phyloP scores from a whole-genome alignment of 2,329 filamentous ascomycete genomes.

The Fusarium pseudocircinatum region DNA sequence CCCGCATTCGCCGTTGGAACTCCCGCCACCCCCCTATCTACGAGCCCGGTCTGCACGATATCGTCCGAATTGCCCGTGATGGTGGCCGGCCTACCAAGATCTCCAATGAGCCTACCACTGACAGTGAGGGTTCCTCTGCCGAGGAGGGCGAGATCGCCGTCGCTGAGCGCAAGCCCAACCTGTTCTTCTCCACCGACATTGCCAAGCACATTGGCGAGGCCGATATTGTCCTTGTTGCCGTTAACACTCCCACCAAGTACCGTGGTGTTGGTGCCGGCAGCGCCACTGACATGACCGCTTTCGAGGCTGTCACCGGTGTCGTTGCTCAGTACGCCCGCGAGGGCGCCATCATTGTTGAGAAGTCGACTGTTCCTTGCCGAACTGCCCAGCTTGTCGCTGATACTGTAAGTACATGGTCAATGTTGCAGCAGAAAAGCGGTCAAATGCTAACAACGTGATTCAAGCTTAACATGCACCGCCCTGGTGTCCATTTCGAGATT shows the following conservation, averaged over 20 bases:
- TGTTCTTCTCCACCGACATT: slow-evolving; percentile 78
- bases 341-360: slow-evolving; percentile 81
- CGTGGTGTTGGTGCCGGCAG: slow-evolving; percentile 74
- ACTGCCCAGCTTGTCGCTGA: slow-evolving; percentile 76
- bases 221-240: slow-evolving; percentile 78
- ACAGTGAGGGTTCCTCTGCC: slow-evolving; percentile 45
- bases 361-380: slow-evolving; percentile 81
- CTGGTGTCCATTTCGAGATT: slow-evolving; percentile 75
- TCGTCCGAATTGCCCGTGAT: slow-evolving; percentile 72
- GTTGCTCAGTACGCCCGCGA: slow-evolving; percentile 73
- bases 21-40: slow-evolving; percentile 78
- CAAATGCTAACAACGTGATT: background rate
- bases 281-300: slow-evolving; percentile 76
- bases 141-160: slow-evolving; percentile 49
- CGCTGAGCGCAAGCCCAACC: slow-evolving; percentile 66
- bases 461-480: slow-evolving; percentile 67
- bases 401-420: slow-evolving; percentile 60
- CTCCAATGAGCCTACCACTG: slow-evolving; percentile 49
- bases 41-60: slow-evolving; percentile 75
- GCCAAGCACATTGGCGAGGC: slow-evolving; percentile 70
- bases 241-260: slow-evolving; percentile 82
- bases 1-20: slow-evolving; percentile 77
- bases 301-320: slow-evolving; percentile 74
- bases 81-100: slow-evolving; percentile 59
- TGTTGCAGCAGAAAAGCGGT: background rate